These are phyloP conservation scores for Cinchona pubescens DNA, from an alignment of 257 asterid genomes.

Conservation along the genomic window DNA sequence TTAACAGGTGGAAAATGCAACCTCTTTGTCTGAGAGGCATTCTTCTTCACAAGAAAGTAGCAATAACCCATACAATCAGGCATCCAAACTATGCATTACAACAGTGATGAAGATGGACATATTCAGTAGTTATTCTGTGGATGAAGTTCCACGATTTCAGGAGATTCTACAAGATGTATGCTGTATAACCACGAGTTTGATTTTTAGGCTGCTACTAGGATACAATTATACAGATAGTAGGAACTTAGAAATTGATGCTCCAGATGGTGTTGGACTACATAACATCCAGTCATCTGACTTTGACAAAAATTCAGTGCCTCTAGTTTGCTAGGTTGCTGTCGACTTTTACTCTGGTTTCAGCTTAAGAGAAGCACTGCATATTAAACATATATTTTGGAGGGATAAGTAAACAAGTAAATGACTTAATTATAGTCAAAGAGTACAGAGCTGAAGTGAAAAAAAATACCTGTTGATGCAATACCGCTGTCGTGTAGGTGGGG, in stretches of 20 bases:
- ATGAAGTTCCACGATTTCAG: neutral
- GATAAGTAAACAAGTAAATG: neutral
- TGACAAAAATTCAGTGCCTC: neutral
- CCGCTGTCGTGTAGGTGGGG: constrained; percentile 85
- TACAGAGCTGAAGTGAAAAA: neutral
- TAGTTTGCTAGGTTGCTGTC: neutral
- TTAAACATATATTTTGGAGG: neutral
- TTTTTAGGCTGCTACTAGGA: neutral
- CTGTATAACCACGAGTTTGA: neutral
- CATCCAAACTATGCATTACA: too few species aligned
- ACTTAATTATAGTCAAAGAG: neutral
- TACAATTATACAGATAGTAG: neutral
- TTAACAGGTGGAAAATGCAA: too few species aligned
- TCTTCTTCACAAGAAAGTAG: too few species aligned
- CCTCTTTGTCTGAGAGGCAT: too few species aligned
- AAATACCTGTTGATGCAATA: constrained; percentile 84
- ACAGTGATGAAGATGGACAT: too few species aligned
- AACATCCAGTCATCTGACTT: neutral
- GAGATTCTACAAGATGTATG: neutral
- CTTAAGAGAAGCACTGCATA: constrained; percentile 65
- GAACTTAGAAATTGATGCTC: neutral
- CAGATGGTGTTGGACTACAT: neutral
- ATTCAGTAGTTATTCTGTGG: neutral
- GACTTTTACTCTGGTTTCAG: constrained; percentile 46
- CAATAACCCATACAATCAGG: too few species aligned